Evolutionary conservation across 139 green algal genomes (phyloP).

Genomic region (Deuterostichococcus epilithicus): DNA sequence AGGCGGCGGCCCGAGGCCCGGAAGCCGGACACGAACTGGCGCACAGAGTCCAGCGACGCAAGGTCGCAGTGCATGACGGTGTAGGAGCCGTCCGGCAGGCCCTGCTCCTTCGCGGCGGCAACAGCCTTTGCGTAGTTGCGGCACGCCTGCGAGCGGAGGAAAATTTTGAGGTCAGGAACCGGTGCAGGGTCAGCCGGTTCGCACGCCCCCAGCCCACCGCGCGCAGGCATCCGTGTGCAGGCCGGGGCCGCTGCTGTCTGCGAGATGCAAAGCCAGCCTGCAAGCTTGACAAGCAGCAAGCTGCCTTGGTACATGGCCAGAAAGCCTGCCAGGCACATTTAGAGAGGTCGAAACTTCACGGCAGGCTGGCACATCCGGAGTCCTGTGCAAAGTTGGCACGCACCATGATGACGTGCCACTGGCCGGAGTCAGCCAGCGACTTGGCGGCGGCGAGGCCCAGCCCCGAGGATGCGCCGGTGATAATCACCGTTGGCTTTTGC

Average conservation of each 20-base stretch:
- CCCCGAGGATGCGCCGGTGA: slow-evolving; percentile 88
- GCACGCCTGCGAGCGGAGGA: slow-evolving; percentile 18
- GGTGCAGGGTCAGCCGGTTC: too few relatives aligned
- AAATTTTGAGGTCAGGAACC: background rate
- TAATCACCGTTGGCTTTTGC: slow-evolving; percentile 64
- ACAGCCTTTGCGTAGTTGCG: slow-evolving; percentile 75
- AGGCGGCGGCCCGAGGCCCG: slow-evolving; percentile 52
- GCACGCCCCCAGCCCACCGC: too few relatives aligned
- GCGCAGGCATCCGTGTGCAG: too few relatives aligned
- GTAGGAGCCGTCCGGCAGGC: slow-evolving; percentile 66
- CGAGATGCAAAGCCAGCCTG: too few relatives aligned
- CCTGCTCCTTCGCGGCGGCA: slow-evolving; percentile 26
- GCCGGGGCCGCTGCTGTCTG: too few relatives aligned
- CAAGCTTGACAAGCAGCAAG: too few relatives aligned
- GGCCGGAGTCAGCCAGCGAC: slow-evolving; percentile 28
- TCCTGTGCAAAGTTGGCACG: too few relatives aligned
- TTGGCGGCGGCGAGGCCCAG: slow-evolving; percentile 83
- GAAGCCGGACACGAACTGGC: slow-evolving; percentile 80
- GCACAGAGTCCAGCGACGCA: slow-evolving; percentile 69
- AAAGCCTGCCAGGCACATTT: too few relatives aligned
- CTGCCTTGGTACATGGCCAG: too few relatives aligned
- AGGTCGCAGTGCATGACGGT: slow-evolving; percentile 84
- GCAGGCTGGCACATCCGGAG: too few relatives aligned
- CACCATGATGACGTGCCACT: slow-evolving; percentile 88
- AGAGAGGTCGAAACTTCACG: slow-evolving; percentile 13